phyloP scores from a whole-genome alignment of 805 yeast genomes.

The Ogataea pini region DNA sequence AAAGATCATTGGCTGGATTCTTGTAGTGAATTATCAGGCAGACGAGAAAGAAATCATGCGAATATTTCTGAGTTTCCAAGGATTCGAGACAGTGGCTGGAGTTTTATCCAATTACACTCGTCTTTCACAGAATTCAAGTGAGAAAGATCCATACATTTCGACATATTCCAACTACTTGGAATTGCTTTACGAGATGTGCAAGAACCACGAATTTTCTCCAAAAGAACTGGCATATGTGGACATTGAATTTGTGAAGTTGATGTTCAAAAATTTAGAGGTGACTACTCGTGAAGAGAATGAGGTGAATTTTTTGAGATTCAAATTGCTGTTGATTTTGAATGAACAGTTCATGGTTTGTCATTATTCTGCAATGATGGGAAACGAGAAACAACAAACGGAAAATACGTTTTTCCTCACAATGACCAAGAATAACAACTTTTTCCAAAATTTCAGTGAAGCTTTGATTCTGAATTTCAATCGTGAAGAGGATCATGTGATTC shows the following conservation, averaged over 20 bases:
- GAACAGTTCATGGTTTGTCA: slow-evolving; percentile 81
- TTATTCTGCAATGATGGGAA: slow-evolving; percentile 32
- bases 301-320: slow-evolving; percentile 66
- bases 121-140: slow-evolving; percentile 41
- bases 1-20: slow-evolving; percentile 35
- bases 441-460: slow-evolving; percentile 63
- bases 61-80: slow-evolving; percentile 52
- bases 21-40: slow-evolving; percentile 27
- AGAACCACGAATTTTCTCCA: slow-evolving; percentile 44
- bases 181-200: slow-evolving; percentile 56
- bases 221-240: slow-evolving; percentile 45
- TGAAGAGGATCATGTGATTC: slow-evolving; percentile 66
- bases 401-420: slow-evolving; percentile 61
- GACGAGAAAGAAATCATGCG: slow-evolving; percentile 38
- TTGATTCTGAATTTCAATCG: slow-evolving; percentile 77
- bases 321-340: slow-evolving; percentile 70
- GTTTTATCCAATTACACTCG: slow-evolving; percentile 31
- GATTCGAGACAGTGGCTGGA: slow-evolving; percentile 43
- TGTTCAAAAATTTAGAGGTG: slow-evolving; percentile 46
- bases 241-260: slow-evolving; percentile 45
- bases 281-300: slow-evolving; percentile 52
- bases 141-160: slow-evolving; percentile 25
- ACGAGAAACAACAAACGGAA: slow-evolving; percentile 10
- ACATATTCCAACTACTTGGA: slow-evolving; percentile 43
- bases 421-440: slow-evolving; percentile 42